Evolutionary conservation across 2,329 filamentous ascomycete genomes (phyloP), one percentile per base, ranked within the genome.

Genomic region (Botryotinia globosa): DNA sequence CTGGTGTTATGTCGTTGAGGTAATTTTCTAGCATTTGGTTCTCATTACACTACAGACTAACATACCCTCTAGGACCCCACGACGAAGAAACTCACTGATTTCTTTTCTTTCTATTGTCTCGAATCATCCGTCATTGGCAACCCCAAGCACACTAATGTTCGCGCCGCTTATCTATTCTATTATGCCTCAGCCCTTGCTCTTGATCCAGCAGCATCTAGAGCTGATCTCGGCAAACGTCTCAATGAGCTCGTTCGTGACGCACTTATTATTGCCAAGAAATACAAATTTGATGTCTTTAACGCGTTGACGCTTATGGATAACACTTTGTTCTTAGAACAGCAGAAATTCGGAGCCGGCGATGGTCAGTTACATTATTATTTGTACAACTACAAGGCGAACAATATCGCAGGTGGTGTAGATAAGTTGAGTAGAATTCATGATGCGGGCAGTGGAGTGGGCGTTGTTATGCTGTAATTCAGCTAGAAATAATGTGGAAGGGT

Each of bases 321-420:
- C 82, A 92, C 90, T 0, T 87, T 98, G 32, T 98, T 99, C 87
- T 86, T 99, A 9, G 91, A 95, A 80, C 88, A 98, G 77, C 93
- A 98, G 80, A 97, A 97, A 82, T 99, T 98, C 79, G 96, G 95
- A 62, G 91, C 92, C 8, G 96, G 96, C 45, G 96, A 99, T 81
- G 96, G 96, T 64, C 94, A 96, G 82, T 86, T 99, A 78, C 94
- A 99, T 83, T 99, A 94, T 84, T 99, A 99, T 82, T 86, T 99
- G 45, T 99, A 97, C 87, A 99, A 99, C 84, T 99, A 98, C 85
- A 90, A 94, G 73, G 93, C 94, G 20, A 90, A 92, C 74, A 90
- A 91, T n/a, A 92, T 99, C 79, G 85, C 89, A 0, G 94, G 96
- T 66, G 96, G 96, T 34, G 90, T 98, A 61, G 90, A 98, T 81